A percentile compares a stretch with the other conserved stretches of the same genome.
Evolutionary conservation across 2,329 filamentous ascomycete genomes (phyloP).

Genomic region (Xylariaceae sp.): DNA sequence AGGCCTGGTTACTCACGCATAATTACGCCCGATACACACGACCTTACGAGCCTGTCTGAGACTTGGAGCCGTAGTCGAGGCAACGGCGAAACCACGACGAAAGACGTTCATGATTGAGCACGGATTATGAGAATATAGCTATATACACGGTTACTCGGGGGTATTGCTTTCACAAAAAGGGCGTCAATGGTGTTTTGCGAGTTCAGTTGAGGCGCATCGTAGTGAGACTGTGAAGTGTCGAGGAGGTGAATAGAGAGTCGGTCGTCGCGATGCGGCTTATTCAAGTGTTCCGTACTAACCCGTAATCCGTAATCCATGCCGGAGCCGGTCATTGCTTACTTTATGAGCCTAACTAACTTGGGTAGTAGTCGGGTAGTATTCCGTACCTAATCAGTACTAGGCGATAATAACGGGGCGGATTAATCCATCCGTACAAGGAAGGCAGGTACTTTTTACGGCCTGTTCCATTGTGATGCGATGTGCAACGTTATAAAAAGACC

Average conservation of each 20-base stretch:
- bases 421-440: too few species aligned
- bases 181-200: conserved; percentile 1
- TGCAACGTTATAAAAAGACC: background rate
- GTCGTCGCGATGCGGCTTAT: conserved; percentile 15
- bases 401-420: too few species aligned
- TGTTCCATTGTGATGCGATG: background rate
- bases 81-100: conserved; percentile 34
- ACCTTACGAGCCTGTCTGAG: conserved; percentile 63
- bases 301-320: background rate
- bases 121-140: conserved; percentile 5
- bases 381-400: too few species aligned
- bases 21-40: conserved; percentile 93
- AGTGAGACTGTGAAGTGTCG: background rate
- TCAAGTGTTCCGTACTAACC: too few species aligned
- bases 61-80: conserved; percentile 38
- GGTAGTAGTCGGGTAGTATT: too few species aligned
- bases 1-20: conserved; percentile 60
- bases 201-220: background rate
- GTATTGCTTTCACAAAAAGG: background rate
- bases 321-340: background rate
- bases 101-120: conserved; percentile 32
- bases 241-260: background rate
- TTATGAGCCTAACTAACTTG: too few species aligned
- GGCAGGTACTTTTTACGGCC: too few species aligned
- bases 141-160: conserved; percentile 6